Evolutionary conservation across 1,284 basidiomycete genomes (phyloP), one percentile per base, ranked within the genome.

Genomic region (Apiotrichum mycotoxinovorans): DNA sequence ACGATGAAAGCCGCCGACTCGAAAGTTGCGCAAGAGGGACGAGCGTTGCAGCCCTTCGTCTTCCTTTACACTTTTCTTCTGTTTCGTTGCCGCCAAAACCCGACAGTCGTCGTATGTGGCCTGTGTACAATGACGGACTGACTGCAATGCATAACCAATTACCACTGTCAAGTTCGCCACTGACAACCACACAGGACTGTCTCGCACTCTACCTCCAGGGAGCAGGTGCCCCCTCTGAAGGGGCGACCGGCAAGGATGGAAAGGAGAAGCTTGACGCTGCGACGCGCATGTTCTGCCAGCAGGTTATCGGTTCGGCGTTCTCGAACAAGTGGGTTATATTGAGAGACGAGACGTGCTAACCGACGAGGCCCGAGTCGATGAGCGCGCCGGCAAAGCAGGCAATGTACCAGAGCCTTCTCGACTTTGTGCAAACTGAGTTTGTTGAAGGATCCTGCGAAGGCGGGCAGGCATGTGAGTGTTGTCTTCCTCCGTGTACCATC

Each of bases 171-270:
- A 15, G 8, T 25, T 34, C 26, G 18, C 20, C 22, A 27, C 51
- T 52, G 34, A 52, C 51, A 26, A 25, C 9, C 18, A 9, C 22
- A 2, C 52, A 79, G 76, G 74, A 77, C 52, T 78, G 76, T 54
- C 63, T 79, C 27, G 62, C 73, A 5, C 66, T 79, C 26, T 79
- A 77, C 57, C 66, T 79, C 7, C 74, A 78, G 62, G 78, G 78
- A n/a, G 76, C 76, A 3, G 78, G 78, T 30, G 58, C 67, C 10
- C 57, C 69, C 3, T 65, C 65, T 2, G 51, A 61, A 2, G 48
- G 61, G 1, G 57, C 60, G 1, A 45, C 61, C 4, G 76, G 76
- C 15, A 68, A 68, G 54, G 78, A 79, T 65, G 76, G 78, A 34
- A 78, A 78, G 60, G 65, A 72, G 46, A 76, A 77, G 67, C 66